Evolutionary conservation across 2,329 filamentous ascomycete species (phyloP), one percentile per base, ranked within the genome.

Genomic region (Colletotrichum sp.): DNA sequence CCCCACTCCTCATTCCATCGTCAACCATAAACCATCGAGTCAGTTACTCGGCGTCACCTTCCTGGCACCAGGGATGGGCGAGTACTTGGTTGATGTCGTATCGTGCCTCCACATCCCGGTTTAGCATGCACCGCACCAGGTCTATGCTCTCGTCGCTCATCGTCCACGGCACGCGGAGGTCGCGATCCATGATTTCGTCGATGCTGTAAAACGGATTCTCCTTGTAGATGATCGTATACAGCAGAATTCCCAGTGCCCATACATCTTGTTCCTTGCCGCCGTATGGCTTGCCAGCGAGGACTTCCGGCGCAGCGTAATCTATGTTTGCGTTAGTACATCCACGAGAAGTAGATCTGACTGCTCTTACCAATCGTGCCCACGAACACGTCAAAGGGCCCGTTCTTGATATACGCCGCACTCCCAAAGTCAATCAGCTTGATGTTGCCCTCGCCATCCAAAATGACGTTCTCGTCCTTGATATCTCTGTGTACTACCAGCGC

Each of bases 241-340:
- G 92, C 30, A 99, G 90, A 81, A 99, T 99, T 28, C 97, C 97
- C 18, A 99, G 90, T 1, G 97, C 97, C 97, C 97, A 99, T 34
- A 99, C 96, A 82, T 99, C 97, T 88, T 99, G 97, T 84, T 98
- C 96, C 85, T 98, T 98, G 82, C 97, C 97, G 79, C 94, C 92
- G 86, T 99, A 99, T 18, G 96, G 94, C 80, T 93, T 94, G 64
- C 97, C 97, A 74, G 96, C 96, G 65, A 99, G 90, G 71, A 99
- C 97, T 87, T 99, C 97, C n/a, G 97, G 97, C 8, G 97, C 97
- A 62, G 97, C 97, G 86, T 99, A 99, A 88, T 99, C 97, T 98
- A 76, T 21, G 78, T 74, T 78, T 67, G 66, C 15, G 21, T 36
- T 26, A 66, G 28, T 21, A 6, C 28, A 4, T 18, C 8, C 7